Conservation (phyloP, 2,329 filamentous ascomycete genomes). For the Ascochyta lentis region DNA sequence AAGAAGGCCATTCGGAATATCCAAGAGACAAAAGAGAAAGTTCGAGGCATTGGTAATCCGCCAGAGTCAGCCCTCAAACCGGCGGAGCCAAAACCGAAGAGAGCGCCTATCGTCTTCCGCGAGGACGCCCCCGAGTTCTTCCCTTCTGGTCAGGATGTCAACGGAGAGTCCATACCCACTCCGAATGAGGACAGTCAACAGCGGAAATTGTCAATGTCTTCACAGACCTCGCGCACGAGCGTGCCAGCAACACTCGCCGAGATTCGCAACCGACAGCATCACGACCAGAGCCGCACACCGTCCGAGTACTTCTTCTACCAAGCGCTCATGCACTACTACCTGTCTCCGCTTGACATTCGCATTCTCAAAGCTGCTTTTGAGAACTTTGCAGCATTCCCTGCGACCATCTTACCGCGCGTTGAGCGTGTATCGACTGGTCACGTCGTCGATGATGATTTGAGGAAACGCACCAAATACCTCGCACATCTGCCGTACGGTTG, state of each 20-base stretch:
- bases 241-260: conserved; percentile 55
- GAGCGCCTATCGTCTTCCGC: conserved; percentile 59
- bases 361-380: conserved; percentile 91
- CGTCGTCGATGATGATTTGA: conserved; percentile 82
- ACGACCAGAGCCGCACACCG: conserved; percentile 54
- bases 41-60: conserved; percentile 71
- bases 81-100: conserved; percentile 56
- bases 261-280: conserved; percentile 53
- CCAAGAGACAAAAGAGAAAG: conserved; percentile 75
- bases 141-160: conserved; percentile 53
- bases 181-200: conserved; percentile 19
- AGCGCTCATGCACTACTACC: conserved; percentile 83
- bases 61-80: conserved; percentile 61
- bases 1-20: conserved; percentile 81
- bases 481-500: conserved; percentile 88
- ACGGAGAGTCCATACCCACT: conserved; percentile 25
- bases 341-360: conserved; percentile 88
- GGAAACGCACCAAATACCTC: conserved; percentile 85
- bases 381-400: conserved; percentile 80
- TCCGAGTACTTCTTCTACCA: conserved; percentile 86
- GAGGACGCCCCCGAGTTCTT: conserved; percentile 54
- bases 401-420: conserved; percentile 83
- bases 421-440: conserved; percentile 90
- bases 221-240: conserved; percentile 40
- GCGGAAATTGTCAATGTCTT: conserved; percentile 40